Evolutionary conservation across 31 red algal genomes (phyloP).

Genomic region (Bonnemaisonia californica): DNA sequence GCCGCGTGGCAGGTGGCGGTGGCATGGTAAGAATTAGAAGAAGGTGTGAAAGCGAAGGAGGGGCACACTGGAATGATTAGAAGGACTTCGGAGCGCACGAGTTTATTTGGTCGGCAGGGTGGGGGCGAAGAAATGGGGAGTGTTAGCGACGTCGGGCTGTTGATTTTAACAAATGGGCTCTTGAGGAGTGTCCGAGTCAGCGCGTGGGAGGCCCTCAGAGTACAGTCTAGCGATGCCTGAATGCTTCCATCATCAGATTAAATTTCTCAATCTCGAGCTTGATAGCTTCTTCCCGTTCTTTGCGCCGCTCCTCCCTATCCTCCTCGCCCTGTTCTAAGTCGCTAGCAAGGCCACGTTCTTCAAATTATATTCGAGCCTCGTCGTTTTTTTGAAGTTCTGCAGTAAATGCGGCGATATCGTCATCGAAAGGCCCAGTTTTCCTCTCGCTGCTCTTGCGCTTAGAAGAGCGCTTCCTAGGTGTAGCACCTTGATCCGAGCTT

Average conservation of each 20-base stretch:
- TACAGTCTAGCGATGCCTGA: not conserved
- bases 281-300: not conserved
- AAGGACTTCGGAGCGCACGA: no score
- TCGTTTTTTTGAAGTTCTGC: not conserved
- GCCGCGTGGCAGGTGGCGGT: no score
- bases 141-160: no score
- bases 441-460: not conserved
- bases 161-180: no score
- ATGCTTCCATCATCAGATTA: conserved; percentile 36
- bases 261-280: conserved; percentile 20
- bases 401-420: not conserved
- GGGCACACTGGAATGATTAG: no score
- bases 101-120: no score
- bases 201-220: no score
- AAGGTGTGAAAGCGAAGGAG: no score
- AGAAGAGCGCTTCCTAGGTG: not conserved
- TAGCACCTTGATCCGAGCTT: not conserved
- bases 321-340: not conserved
- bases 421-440: not conserved
- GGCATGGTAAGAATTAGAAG: no score
- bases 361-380: not conserved
- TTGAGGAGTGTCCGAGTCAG: no score
- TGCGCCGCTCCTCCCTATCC: not conserved
- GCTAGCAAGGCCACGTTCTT: not conserved
- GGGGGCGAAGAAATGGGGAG: no score